Conservation (phyloP, 139 green algal species). For the Tetratostichococcus sp. region DNA sequence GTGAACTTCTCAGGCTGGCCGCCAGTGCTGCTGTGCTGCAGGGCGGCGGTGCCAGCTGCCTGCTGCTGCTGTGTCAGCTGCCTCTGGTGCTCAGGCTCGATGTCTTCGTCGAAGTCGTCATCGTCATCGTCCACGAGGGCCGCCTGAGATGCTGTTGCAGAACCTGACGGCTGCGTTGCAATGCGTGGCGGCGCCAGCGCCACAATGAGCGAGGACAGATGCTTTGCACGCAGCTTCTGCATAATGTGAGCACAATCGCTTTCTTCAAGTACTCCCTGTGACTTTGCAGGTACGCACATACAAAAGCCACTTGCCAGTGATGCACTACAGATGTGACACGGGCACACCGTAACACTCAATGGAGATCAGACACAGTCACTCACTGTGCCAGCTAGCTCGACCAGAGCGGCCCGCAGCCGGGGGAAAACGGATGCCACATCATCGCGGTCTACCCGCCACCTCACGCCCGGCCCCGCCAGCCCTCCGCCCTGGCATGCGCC, state of each 20-base stretch:
- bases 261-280: no score
- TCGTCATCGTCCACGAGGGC: not conserved
- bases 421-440: slow-evolving; percentile 48
- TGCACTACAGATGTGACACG: no score
- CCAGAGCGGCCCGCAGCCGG: slow-evolving; percentile 56
- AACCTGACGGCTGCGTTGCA: not conserved
- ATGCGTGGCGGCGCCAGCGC: slow-evolving; percentile 39
- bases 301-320: no score
- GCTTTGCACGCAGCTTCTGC: not conserved
- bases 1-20: not conserved
- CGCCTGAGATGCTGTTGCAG: not conserved
- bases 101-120: not conserved
- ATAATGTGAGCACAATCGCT: no score
- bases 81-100: no score
- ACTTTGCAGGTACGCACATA: no score
- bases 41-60: no score
- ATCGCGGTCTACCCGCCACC: slow-evolving; percentile 75
- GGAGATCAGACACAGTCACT: slow-evolving; percentile 25
- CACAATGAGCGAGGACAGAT: slow-evolving; percentile 54
- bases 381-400: slow-evolving; percentile 1
- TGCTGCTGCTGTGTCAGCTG: not conserved
- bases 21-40: not conserved
- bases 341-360: no score
- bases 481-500: no score
- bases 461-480: not conserved